Evolutionary conservation across 768 basidiomycete genomes (phyloP), one percentile per base, ranked within the genome.

Genomic region (Sutorius australiensis): DNA sequence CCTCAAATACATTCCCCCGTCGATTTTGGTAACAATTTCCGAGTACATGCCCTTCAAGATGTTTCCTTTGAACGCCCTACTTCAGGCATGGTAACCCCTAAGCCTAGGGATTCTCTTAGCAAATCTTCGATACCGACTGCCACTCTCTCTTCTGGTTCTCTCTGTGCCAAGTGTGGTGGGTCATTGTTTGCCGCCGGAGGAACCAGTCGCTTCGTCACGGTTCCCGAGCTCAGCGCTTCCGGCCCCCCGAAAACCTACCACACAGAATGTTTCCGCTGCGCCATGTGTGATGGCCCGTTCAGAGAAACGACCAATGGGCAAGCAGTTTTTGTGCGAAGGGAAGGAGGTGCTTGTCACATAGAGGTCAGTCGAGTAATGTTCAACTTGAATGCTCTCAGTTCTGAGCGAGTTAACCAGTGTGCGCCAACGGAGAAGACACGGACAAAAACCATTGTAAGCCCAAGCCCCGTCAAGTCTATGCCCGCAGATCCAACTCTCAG

Each of bases 221-320:
- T 90, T 28, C 87, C 89, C 7, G 80, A 78, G 51, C 67, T 71
- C 46, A 68, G 64, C 33, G 60, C 68, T 2, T 64, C 60, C 51
- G 73, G 73, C 16, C 69, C 72, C 21, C 77, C 82, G n/a, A 77
- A 78, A 65, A 76, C 77, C 19, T 92, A 87, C 61, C 90, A 93
- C 58, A 75, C 80, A 3, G 78, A 82, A 39, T 93, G 90, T 65
- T 92, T 93, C 68, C 81, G 77, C 48, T 93, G 90, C 61, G 73
- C 67, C 19, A 72, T 86, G 19, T 93, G 90, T 60, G 73, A 80
- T 40, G 77, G 79, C 16, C 63, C 75, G 9, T 89, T 93, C 60
- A 80, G 78, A 55, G 86, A 87, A 63, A 73, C 72, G 33, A 71
- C 72, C 45, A 78, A 75, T 19, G 86, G 87, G 1, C 80, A 84